Conservation (phyloP, 352 stramenopile species). For the Globisporangium camurandrum region DNA sequence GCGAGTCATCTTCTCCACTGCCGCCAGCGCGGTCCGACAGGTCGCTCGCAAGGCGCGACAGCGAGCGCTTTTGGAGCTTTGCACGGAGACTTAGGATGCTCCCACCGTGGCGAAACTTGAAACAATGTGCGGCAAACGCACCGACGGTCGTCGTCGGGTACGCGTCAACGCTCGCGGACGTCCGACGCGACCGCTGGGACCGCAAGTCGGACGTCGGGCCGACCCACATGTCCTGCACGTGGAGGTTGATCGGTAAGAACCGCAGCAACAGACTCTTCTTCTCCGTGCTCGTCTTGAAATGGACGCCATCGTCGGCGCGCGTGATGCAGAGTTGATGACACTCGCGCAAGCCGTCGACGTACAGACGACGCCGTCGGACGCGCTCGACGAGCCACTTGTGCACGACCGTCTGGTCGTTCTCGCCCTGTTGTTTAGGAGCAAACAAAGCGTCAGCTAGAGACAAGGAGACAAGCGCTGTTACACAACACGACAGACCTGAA, state of each 20-base stretch:
- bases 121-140: constrained; percentile 73
- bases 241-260: constrained; percentile 77
- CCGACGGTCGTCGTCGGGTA: constrained; percentile 73
- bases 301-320: constrained; percentile 55
- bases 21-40: constrained; percentile 21
- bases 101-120: constrained; percentile 70
- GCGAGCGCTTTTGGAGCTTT: constrained; percentile 43
- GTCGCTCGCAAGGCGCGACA: constrained; percentile 43
- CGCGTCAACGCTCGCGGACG: constrained; percentile 44
- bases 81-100: constrained; percentile 66
- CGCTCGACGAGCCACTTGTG: constrained; percentile 70
- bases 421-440: constrained; percentile 19
- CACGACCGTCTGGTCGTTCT: constrained; percentile 68
- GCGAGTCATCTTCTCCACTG: constrained; percentile 13
- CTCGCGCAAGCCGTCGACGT: constrained; percentile 58
- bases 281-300: constrained; percentile 79
- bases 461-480: neutral
- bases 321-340: constrained; percentile 64
- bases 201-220: constrained; percentile 55
- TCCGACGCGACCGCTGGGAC: constrained; percentile 55
- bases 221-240: constrained; percentile 84
- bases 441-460: neutral
- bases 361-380: constrained; percentile 53
- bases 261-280: constrained; percentile 72
- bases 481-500: constrained; percentile 24